These are phyloP conservation scores for Leishmania gerbilli DNA, from an alignment of 208 protist genomes.

Conservation along the genomic window DNA sequence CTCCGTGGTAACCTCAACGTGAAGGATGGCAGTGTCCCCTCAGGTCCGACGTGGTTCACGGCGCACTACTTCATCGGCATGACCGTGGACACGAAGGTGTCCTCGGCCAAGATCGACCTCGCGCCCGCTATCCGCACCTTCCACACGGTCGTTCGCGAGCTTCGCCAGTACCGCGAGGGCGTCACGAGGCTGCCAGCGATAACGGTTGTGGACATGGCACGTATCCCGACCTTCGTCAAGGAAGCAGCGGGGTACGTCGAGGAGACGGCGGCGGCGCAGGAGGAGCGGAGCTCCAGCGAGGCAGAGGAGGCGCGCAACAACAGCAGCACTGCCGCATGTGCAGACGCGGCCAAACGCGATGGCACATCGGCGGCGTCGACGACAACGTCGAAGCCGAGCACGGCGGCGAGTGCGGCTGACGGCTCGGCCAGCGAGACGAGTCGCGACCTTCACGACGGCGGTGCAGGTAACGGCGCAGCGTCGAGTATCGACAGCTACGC, in stretches of 20 bases:
- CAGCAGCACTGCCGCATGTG: constrained; percentile 3
- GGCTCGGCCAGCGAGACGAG: background rate
- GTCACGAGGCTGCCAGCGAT: constrained; percentile 76
- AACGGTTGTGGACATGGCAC: constrained; percentile 57
- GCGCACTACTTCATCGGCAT: constrained; percentile 89
- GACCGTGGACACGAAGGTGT: constrained; percentile 63
- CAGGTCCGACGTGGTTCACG: constrained; percentile 33
- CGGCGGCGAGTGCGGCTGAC: background rate
- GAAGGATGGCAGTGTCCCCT: constrained; percentile 11
- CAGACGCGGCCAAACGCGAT: background rate
- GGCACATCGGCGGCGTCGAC: constrained; percentile 9
- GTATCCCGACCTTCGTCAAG: constrained; percentile 80
- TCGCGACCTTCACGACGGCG: background rate
- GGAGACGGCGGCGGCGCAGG: constrained; percentile 8
- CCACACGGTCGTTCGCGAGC: constrained; percentile 61
- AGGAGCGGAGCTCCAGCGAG: background rate
- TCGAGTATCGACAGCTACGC: background rate
- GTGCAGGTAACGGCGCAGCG: constrained; percentile 9
- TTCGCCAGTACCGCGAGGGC: constrained; percentile 75
- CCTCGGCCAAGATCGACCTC: constrained; percentile 62
- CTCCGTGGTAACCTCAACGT: background rate
- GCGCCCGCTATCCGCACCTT: constrained; percentile 71
- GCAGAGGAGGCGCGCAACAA: background rate
- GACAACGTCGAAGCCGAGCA: background rate
- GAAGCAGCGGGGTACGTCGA: constrained; percentile 61